Conservation (phyloP, 2,329 filamentous ascomycete genomes). For the Pseudocercospora ulei region DNA sequence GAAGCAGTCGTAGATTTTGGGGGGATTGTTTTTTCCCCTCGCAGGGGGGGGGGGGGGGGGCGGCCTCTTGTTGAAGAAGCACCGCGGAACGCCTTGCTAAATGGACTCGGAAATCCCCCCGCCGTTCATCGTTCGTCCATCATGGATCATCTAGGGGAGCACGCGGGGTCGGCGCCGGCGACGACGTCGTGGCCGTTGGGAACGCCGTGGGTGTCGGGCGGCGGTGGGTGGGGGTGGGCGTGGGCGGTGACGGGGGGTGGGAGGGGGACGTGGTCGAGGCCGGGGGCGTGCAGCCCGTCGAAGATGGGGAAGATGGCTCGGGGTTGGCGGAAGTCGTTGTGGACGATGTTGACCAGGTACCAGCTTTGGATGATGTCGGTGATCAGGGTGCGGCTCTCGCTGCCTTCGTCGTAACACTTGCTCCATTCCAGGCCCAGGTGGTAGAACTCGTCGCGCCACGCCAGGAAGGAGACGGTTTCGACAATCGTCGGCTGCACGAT, state of each 20-base stretch:
- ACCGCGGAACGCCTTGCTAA: slow-evolving; percentile 22
- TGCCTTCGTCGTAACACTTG: slow-evolving; percentile 70
- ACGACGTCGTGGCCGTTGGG: slow-evolving; percentile 30
- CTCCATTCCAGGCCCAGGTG: slow-evolving; percentile 88
- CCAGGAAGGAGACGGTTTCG: slow-evolving; percentile 91
- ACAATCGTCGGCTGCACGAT: slow-evolving; percentile 99
- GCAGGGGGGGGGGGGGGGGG: too few relatives aligned
- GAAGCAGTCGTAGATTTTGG: too few relatives aligned
- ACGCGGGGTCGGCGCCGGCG: slow-evolving; percentile 26
- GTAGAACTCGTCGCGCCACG: slow-evolving; percentile 98
- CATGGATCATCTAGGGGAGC: too few relatives aligned
- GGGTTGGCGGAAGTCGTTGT: slow-evolving; percentile 91
- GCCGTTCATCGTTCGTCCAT: too few relatives aligned
- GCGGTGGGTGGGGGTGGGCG: slow-evolving; percentile 13
- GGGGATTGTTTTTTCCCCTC: too few relatives aligned
- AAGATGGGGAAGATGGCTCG: slow-evolving; percentile 78
- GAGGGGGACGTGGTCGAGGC: slow-evolving; percentile 43
- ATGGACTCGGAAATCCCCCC: slow-evolving; percentile 14
- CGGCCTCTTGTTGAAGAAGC: slow-evolving; percentile 26
- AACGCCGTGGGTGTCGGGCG: slow-evolving; percentile 29
- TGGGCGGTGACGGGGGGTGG: slow-evolving; percentile 15
- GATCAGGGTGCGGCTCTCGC: slow-evolving; percentile 69
- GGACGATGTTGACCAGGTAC: slow-evolving; percentile 94
- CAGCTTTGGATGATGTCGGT: slow-evolving; percentile 77
- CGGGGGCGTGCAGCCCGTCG: slow-evolving; percentile 60